Evolutionary conservation across 2,329 filamentous ascomycete species (phyloP), one percentile per base, ranked within the genome.

Genomic region (Fusarium goolgardi): DNA sequence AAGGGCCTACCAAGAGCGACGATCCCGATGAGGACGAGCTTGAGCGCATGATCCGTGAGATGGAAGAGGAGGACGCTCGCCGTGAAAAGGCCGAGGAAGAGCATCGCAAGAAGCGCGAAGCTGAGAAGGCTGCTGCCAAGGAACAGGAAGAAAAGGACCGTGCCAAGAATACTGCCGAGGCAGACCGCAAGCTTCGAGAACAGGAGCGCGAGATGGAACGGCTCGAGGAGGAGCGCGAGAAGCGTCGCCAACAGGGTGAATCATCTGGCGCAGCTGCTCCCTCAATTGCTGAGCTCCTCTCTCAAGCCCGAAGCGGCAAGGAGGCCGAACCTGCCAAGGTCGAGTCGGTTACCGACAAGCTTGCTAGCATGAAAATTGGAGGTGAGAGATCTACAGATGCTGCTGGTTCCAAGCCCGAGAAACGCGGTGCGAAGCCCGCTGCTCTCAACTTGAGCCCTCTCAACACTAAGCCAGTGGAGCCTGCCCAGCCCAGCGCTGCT

Each of bases 401-500:
- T 68, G 90, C 90, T 78, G 77, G 83, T 20, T 79, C 68, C 31
- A 71, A 85, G 44, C 82, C 83, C 58, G 84, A 88, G 73, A 94
- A 93, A 80, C 88, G 82, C 58, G 81, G 80, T 41, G 77, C 83
- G 61, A 97, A 97, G 85, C 95, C 96, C 50, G 89, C 91, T 62
- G 91, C 93, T 44, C 89, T 99, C 70, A 97, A 97, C 81, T 86
- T 98, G 66, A 88, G 94, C 57, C 86, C 86, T n/a, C 81, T 91
- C 58, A 96, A 91, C 67, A 93, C 89, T 72, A 97, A 94, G 81
- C 84, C 91, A 37, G 88, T 97, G 25, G 95, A 99, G 82, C 91
- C 95, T 54, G 90, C 93, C 54, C 94, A 97, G 80, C 95, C 95
- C 18, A 98, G 93, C 68, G 93, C 96, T 61, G 95, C 94, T 65